Conservation (phyloP, 768 basidiomycete species). For the Hydnomerulius pinastri region DNA sequence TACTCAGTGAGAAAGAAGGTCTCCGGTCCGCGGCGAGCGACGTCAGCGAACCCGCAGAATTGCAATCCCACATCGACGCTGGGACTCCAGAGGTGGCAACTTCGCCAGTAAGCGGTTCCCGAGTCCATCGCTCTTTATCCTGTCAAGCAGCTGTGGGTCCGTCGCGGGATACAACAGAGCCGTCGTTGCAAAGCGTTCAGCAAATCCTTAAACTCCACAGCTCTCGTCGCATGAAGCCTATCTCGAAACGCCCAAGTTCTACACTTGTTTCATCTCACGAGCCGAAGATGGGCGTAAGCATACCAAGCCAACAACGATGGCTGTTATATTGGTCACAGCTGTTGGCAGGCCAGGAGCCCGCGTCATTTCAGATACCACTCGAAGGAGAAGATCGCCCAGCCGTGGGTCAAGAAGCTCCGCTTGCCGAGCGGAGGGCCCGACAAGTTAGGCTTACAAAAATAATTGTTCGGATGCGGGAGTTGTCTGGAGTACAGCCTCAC, state of each 20-base stretch:
- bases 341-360: constrained; percentile 56
- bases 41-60: neutral
- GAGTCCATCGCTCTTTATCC: neutral
- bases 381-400: neutral
- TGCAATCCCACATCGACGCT: neutral
- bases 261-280: constrained; percentile 27
- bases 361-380: constrained; percentile 47
- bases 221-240: constrained; percentile 62
- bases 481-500: constrained; percentile 49
- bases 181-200: constrained; percentile 41
- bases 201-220: constrained; percentile 70
- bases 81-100: neutral
- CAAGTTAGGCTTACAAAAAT: constrained; percentile 61
- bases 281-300: constrained; percentile 66
- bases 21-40: constrained; percentile 11
- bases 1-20: constrained; percentile 23
- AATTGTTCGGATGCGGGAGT: constrained; percentile 59
- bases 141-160: constrained; percentile 4
- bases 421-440: constrained; percentile 20
- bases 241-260: neutral
- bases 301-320: constrained; percentile 80
- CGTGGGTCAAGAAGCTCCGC: constrained; percentile 12
- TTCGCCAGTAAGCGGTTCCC: neutral
- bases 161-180: constrained; percentile 17
- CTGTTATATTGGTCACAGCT: constrained; percentile 76